Base-by-base conservation (phyloP, 192 early-diverging fungal genomes). In the Coemansia erecta region DNA sequence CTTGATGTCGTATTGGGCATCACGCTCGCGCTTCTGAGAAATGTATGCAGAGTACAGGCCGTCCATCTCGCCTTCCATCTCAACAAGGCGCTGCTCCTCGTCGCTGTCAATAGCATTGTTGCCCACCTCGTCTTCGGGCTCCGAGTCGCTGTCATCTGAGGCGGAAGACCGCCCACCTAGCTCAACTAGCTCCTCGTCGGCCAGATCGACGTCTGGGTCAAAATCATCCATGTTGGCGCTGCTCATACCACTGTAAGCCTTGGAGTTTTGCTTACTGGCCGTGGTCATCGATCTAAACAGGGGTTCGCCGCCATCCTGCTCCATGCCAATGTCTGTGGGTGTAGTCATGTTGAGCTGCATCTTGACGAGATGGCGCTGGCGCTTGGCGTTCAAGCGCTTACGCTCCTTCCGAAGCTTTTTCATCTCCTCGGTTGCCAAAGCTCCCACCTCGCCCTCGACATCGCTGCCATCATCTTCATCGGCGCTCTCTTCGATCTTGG, bases 261-360 rank as follows among this genome's bases (percentile, higher is more conserved):
- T 35, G 24, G 37, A 18, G 8, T 52, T 47, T 1, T 68, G 63
- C 75, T 66, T 61, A 65, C 81, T 66, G 39, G 82, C 81, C 31
- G 82, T 76, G 18, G 58, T 63, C 8, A 85, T 59, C 8, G 82
- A 72, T 24, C 42, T 59, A 58, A 92, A 92, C 37, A 92, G 60
- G 12, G 75, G 66, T 18, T 85, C 80, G 23, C 76, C 84, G 12
- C 67, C 82, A 48, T 81, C 80, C 26, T 87, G 82, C 58, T 91
- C 89, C 80, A 87, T 66, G 53, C 85, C 91, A 58, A 91, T 87
- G 50, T 93, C 91, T 1, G 75, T 80, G 9, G 88, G 86, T 18
- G 87, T 84, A 26, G 85, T 83, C 91, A 93, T 93, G 46, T 87
- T 86, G 58, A 93, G 64, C 60, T 91, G 86, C 87, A 93, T 86